Percentiles rank a stretch among this genome's conserved stretches.
Evolutionary conservation across 1,139 yeast genomes (phyloP).

Genomic region (Saccharomyces hybrid): DNA sequence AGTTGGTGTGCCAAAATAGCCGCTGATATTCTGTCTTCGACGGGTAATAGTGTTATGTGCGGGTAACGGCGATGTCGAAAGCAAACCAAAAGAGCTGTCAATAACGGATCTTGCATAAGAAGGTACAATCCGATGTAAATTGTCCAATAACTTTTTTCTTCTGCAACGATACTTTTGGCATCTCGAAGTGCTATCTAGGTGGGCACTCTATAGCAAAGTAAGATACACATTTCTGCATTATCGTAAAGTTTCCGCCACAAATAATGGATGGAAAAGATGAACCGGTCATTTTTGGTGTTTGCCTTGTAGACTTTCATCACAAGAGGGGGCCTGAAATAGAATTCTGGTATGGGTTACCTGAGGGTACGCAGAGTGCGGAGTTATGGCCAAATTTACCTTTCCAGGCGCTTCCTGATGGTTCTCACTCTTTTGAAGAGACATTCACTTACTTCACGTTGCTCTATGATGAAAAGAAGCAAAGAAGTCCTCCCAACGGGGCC

Average conservation of each 20-base stretch:
- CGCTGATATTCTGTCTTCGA: not conserved
- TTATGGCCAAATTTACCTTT: slow-evolving; percentile 89
- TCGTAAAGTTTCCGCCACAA: not conserved
- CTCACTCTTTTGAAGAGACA: slow-evolving; percentile 87
- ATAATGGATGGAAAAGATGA: not conserved
- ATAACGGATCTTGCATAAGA: not conserved
- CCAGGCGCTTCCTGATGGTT: slow-evolving; percentile 94
- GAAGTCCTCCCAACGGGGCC: slow-evolving; percentile 25
- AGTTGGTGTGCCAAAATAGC: not conserved
- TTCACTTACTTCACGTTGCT: slow-evolving; percentile 83
- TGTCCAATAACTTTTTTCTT: not conserved
- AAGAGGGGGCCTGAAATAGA: slow-evolving; percentile 92
- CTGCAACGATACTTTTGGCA: not conserved
- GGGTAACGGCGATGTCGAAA: not conserved
- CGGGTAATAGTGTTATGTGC: not conserved
- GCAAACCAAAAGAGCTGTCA: not conserved
- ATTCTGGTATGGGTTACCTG: slow-evolving; percentile 73
- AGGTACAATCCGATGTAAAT: not conserved
- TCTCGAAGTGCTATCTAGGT: not conserved
- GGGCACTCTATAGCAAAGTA: not conserved
- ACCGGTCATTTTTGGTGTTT: slow-evolving; percentile 61
- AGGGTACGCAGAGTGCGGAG: slow-evolving; percentile 34
- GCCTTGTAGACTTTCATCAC: slow-evolving; percentile 91
- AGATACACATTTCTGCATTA: not conserved
- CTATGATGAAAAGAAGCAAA: slow-evolving; percentile 48